Base-by-base conservation (phyloP, 2,329 filamentous ascomycete species). In the Diplodia seriata region DNA sequence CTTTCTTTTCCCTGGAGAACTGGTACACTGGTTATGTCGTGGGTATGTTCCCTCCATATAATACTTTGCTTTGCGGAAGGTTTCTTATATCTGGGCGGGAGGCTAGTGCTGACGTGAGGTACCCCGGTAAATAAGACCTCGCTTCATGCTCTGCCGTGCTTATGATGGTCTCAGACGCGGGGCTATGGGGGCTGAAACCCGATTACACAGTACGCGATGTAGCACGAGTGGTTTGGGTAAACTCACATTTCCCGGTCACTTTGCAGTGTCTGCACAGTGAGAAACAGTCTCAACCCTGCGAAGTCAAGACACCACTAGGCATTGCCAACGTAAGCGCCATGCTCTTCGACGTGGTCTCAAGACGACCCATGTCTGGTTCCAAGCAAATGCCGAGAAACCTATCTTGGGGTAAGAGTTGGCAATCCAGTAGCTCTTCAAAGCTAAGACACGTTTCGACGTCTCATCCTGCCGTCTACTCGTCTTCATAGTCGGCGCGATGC, bases 81-180 rank as follows among this genome's bases (percentile, higher is more conserved):
- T n/a, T 20, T 51, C 36, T 47, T 63, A 63, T 63, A 51, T 38
- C 29, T 14, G 20, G 20, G 31, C 9, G 5, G 43, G n/a, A 23
- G 50, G 43, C 29, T 63, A 63, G 59, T 31, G 59, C 59, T 63
- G 59, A 63, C 59, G 59, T 63, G 59, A 63, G 59, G 59, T 20
- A 8, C 29, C 14, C 23, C n/a, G n/a, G 23, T 3, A 18, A 31
- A 38, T 31, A 33, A 61, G 5, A 20, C 6, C 6, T 51, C 59
- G 29, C 43, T 63, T 63, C 15, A 9, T 3, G 3, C 6, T 3
- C 29, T 23, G n/a, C 18, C 6, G 12, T 31, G 23, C 43, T 18
- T 50, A 36, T 12, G 33, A 12, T 20, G 9, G 29, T 61, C n/a
- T 49, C 26, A 49, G 55, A 26, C 57, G 29, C 47, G 59, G 59